Evolutionary conservation across 2,329 filamentous ascomycete species (phyloP), one percentile per base, ranked within the genome.

Genomic region (Emergomyces africanus): DNA sequence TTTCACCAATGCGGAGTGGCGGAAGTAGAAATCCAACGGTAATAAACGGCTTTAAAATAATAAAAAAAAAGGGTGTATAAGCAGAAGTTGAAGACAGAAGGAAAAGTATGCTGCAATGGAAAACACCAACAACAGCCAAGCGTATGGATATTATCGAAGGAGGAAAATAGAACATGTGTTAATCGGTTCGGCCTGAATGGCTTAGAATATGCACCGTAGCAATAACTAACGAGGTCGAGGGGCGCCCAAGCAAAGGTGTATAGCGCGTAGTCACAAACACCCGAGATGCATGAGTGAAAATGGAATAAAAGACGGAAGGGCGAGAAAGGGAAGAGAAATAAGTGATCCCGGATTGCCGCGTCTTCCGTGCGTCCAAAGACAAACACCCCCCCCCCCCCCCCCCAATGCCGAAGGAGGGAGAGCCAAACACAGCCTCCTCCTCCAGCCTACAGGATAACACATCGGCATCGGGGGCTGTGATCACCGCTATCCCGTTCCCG

Each of bases 391-490:
- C 51, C n/a, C n/a, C n/a, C n/a, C n/a, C n/a, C n/a, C n/a, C n/a
- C n/a, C n/a, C n/a, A n/a, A 4, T 14, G 5, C 10, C 33, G 2
- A 8, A 18, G 33, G n/a, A 3, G 9, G 25, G 10, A 20, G n/a
- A n/a, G n/a, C n/a, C 12, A 18, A 35, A 18, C 25, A 48, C 51
- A 48, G n/a, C 30, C 42, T 10, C 35, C 20, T n/a, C n/a, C n/a
- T n/a, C 20, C 12, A 5, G 35, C 39, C 73, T 74, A 86, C 70
- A 85, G 73, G 61, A 88, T 83, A 57, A 85, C 77, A 69, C 85
- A 87, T 63, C 84, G 79, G 69, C 85, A 87, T 20, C 83, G 79
- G 42, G 83, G 79, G 58, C 77, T 80, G 63, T 77, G 75, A 61
- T 84, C 81, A 41, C 77, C 77, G 33, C 78, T 78, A 51, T 84